Base-by-base conservation (phyloP, 2,329 filamentous ascomycete species). In the Drechmeria coniospora region DNA sequence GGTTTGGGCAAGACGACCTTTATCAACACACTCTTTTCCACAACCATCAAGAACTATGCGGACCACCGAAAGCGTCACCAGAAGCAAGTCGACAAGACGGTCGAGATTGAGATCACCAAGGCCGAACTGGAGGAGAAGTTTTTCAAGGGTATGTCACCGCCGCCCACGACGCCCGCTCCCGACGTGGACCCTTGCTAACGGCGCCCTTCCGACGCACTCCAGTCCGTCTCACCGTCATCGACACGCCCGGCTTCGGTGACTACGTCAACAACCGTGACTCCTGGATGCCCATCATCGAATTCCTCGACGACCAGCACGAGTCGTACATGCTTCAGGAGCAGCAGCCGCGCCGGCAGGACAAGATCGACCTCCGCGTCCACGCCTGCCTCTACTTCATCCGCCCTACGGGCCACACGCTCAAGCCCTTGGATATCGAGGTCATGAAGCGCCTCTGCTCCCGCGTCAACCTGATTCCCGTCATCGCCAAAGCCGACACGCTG, bases 111-210 rank as follows among this genome's bases (percentile, higher is more conserved):
- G 61, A 98, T 98, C 54, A 98, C 90, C 57, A 98, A 98, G 73
- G 90, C 90, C 34, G 90, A 98, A 67, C 67, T 98, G 39, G 90
- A 98, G 65, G 90, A 98, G 78, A 98, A 98, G 68, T 98, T 98
- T 71, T 98, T 98, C 79, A 98, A 98, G 73, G 87, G 87, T 94
- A 65, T n/a, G n/a, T n/a, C n/a, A n/a, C n/a, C n/a, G n/a, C n/a
- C 32, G 50, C 4, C 7, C 10, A n/a, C n/a, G n/a, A n/a, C n/a
- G n/a, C n/a, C n/a, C n/a, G n/a, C n/a, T n/a, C n/a, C n/a, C n/a
- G n/a, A n/a, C n/a, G n/a, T n/a, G n/a, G n/a, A n/a, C n/a, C n/a
- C n/a, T n/a, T n/a, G n/a, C n/a, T n/a, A n/a, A n/a, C n/a, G n/a
- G n/a, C n/a, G n/a, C n/a, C n/a, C n/a, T n/a, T n/a, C n/a, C n/a